Conservation (phyloP, 139 green algal species). For the Chlamydomonas schloesseri region DNA sequence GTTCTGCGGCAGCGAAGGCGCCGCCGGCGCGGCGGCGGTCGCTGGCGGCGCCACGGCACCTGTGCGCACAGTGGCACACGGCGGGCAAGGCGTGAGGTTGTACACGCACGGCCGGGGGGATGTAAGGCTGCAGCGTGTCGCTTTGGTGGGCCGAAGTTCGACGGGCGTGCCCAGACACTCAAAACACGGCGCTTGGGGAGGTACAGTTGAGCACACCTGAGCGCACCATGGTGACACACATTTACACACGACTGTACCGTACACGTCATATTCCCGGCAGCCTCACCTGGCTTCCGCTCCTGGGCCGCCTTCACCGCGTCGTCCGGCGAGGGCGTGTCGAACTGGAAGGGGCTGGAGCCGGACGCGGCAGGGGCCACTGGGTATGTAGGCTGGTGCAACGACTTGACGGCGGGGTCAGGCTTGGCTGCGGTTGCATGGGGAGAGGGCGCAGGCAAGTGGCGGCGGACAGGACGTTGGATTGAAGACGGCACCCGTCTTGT, state of each 20-base stretch:
- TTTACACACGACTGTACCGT: too few species aligned
- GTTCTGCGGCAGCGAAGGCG: conserved; percentile 18
- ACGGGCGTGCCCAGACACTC: too few species aligned
- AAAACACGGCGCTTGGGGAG: too few species aligned
- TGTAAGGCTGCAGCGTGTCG: background rate
- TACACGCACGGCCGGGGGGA: background rate
- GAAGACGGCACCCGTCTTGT: too few species aligned
- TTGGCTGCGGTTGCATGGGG: conserved; percentile 31
- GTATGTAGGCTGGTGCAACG: conserved; percentile 38
- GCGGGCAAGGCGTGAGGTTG: too few species aligned
- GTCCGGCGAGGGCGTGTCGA: conserved; percentile 80
- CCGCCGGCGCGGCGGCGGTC: background rate
- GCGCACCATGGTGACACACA: too few species aligned
- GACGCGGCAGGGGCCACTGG: conserved; percentile 26
- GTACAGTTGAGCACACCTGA: too few species aligned
- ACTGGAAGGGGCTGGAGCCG: conserved; percentile 60
- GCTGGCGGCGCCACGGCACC: background rate
- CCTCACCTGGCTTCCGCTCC: conserved; percentile 23
- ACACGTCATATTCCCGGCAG: too few species aligned
- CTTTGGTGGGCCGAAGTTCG: too few species aligned
- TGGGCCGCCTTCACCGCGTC: conserved; percentile 67
- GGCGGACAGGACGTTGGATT: too few species aligned
- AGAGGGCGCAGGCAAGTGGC: too few species aligned
- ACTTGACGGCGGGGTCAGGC: conserved; percentile 37
- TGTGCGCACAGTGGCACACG: background rate